Evolutionary conservation across 2,329 filamentous ascomycete species (phyloP), one percentile per base, ranked within the genome.

Genomic region (Fusarium napiforme): DNA sequence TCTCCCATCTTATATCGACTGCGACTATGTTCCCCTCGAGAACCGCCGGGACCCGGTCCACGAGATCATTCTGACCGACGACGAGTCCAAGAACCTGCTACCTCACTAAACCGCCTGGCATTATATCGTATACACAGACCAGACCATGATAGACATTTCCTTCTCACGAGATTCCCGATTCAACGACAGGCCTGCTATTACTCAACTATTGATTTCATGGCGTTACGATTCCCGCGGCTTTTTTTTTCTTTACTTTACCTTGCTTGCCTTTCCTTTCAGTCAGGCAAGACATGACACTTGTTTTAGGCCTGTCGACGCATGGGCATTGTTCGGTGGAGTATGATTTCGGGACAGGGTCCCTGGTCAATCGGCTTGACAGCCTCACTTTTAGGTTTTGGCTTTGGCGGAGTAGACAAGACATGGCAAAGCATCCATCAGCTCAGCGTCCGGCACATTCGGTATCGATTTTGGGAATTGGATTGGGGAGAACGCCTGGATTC

Each of bases 1-100:
- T 83, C 88, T 95, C 4, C 93, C 93, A 3, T 93, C 92, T 12
- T 94, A 94, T 80, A 85, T 92, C 77, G 92, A 93, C 82, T 90
- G 89, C 84, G 91, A 94, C 75, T 93, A 93, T 79, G 87, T 90
- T 42, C 92, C 93, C 46, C 87, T 95, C 78, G 92, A 95, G 81
- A 90, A 92, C 80, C 90, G 90, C 74, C 91, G 91, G 78, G 93
- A 95, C 74, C 92, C 93, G 3, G 92, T 96, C 56, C 86, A 93
- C 82, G 93, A 96, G 79, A 95, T 96, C 74, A 85, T 89, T 64
- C 85, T 96, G 64, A 94, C 88, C 76, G 93, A 96, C 72, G 93
- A 95, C 81, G 93, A 96, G 83, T 87, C 90, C 63, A 89, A 89
- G 76, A 85, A 87, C 73, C 90, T 93, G 84, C 85, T 93, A 53